These are phyloP conservation scores for Pyrrhoderma lamaoense DNA, from an alignment of 1,284 basidiomycete genomes.

Conservation along the genomic window DNA sequence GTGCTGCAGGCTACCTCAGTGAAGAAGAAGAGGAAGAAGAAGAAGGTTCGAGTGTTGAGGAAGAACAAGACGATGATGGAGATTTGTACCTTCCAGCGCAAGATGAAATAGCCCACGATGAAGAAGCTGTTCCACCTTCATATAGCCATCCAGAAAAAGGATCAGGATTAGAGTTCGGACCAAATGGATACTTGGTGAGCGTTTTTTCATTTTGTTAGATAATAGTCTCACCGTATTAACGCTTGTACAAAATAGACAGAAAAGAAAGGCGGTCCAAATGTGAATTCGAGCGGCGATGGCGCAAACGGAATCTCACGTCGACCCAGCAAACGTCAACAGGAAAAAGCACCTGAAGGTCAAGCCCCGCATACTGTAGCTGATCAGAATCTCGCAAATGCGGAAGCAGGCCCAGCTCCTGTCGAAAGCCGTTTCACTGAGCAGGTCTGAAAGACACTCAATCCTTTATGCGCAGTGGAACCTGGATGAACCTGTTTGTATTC, in stretches of 20 bases:
- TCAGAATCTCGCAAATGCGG: constrained; percentile 17
- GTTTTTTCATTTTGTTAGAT: constrained; percentile 16
- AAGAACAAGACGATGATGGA: constrained; percentile 58
- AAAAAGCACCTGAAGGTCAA: constrained; percentile 61
- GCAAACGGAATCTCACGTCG: constrained; percentile 33
- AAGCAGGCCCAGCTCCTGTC: constrained; percentile 31
- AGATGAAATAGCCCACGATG: constrained; percentile 29
- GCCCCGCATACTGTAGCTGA: constrained; percentile 28
- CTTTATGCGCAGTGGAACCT: too few relatives aligned
- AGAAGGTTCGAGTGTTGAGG: constrained; percentile 66
- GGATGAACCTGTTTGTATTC: too few relatives aligned
- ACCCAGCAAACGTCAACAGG: constrained; percentile 54
- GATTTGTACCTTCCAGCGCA: constrained; percentile 33
- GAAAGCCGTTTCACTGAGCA: constrained; percentile 37
- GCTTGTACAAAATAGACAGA: constrained; percentile 27
- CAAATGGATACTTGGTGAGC: constrained; percentile 71
- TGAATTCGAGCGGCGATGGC: constrained; percentile 20
- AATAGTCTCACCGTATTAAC: background rate
- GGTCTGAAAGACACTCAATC: background rate
- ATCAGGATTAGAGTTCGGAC: constrained; percentile 45
- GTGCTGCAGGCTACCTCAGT: constrained; percentile 78
- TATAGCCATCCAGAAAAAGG: constrained; percentile 37
- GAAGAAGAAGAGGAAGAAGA: constrained; percentile 70
- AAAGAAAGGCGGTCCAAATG: constrained; percentile 29
- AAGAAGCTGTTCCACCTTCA: constrained; percentile 42